phyloP scores from a whole-genome alignment of 202 grass and related monocot species.

The Zoysia matrella region DNA sequence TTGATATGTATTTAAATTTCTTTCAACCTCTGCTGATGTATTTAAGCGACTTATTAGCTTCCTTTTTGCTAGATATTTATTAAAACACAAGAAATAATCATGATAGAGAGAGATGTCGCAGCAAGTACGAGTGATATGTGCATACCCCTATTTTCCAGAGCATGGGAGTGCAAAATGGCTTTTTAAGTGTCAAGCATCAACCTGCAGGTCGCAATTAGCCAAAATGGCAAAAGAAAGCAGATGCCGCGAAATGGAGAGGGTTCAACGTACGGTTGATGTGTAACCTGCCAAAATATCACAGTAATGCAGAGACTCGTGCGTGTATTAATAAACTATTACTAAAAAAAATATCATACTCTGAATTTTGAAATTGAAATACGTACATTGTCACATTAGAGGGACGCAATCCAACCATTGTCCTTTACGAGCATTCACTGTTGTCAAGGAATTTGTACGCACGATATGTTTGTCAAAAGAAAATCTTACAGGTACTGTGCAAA shows the following conservation, averaged over 20 bases:
- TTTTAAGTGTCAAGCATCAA: background rate
- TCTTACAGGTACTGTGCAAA: constrained; percentile 37
- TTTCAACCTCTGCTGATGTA: background rate
- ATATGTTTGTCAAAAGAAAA: too few relatives aligned
- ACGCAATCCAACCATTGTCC: background rate
- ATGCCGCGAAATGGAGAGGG: too few relatives aligned
- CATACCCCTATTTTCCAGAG: background rate
- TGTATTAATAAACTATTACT: too few relatives aligned
- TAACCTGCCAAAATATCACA: too few relatives aligned
- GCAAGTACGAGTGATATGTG: background rate
- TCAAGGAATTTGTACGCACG: too few relatives aligned
- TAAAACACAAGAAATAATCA: background rate
- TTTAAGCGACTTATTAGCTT: background rate
- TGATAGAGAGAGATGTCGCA: background rate
- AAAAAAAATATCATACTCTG: too few relatives aligned
- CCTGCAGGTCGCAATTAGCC: background rate
- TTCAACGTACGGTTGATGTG: too few relatives aligned
- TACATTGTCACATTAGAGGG: background rate
- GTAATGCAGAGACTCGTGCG: too few relatives aligned
- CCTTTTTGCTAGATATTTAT: background rate
- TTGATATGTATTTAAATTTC: background rate
- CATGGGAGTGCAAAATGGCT: background rate
- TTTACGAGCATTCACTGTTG: background rate
- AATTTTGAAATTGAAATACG: too few relatives aligned
- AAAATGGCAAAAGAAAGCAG: too few relatives aligned